phyloP scores from a whole-genome alignment of 2,329 filamentous ascomycete species.

The Leptographium wingfieldii region DNA sequence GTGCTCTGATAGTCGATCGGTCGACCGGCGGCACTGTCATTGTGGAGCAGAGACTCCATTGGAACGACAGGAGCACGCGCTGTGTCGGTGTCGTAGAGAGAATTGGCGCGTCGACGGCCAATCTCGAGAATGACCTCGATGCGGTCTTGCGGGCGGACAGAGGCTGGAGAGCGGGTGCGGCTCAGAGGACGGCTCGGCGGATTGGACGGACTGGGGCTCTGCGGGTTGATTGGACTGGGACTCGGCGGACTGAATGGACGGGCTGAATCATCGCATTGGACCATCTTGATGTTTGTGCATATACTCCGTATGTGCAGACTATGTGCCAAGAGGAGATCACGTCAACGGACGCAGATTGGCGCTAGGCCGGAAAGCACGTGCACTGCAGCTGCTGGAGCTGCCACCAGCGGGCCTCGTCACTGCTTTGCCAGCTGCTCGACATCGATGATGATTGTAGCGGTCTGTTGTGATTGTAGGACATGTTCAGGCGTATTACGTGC shows the following conservation, averaged over 20 bases:
- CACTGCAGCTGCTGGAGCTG: neutral
- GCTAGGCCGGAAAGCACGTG: neutral
- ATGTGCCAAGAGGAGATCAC: neutral
- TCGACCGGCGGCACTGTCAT: too few species aligned
- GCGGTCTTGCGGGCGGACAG: conserved; percentile 13
- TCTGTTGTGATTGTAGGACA: too few species aligned
- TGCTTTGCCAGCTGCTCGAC: too few species aligned
- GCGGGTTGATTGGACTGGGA: neutral
- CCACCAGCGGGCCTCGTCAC: neutral
- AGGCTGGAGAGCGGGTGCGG: too few species aligned
- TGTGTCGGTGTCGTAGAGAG: neutral
- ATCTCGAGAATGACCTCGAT: conserved; percentile 22
- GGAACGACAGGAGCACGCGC: neutral
- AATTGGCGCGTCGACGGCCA: neutral
- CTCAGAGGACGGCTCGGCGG: too few species aligned
- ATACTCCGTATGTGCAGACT: too few species aligned
- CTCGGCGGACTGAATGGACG: neutral
- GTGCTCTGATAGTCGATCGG: neutral
- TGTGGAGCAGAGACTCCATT: neutral
- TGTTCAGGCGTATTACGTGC: too few species aligned
- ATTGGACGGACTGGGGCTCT: too few species aligned
- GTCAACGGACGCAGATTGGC: neutral
- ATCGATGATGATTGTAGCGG: neutral
- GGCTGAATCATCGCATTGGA: neutral
- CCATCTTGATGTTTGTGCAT: neutral